Evolutionary conservation across 2,329 filamentous ascomycete species (phyloP).

Genomic region (Cytospora schulzeri): DNA sequence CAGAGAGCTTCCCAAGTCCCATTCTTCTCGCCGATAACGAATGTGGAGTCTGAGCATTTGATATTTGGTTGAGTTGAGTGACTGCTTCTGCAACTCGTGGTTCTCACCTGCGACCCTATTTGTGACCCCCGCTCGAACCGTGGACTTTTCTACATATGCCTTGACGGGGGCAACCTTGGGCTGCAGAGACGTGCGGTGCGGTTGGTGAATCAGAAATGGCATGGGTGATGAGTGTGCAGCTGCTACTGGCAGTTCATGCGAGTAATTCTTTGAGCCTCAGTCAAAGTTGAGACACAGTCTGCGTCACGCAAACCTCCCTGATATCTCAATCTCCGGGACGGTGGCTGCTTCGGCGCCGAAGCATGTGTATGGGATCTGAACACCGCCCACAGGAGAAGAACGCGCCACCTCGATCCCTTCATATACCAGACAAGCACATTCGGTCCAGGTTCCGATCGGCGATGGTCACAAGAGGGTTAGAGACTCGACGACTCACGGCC

Average conservation of each 20-base stretch:
- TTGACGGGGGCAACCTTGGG: too few relatives aligned
- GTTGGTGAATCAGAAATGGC: neutral
- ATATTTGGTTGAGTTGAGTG: neutral
- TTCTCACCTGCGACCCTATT: neutral
- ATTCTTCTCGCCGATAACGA: neutral
- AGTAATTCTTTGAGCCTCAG: neutral
- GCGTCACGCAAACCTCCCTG: slow-evolving; percentile 4
- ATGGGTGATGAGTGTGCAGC: neutral
- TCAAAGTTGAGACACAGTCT: slow-evolving; percentile 9
- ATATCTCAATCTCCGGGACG: slow-evolving; percentile 5
- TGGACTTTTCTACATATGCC: neutral
- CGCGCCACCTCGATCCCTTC: neutral
- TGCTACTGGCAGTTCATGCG: neutral
- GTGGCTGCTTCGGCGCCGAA: neutral
- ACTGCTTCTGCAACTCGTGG: neutral
- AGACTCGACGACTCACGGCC: neutral
- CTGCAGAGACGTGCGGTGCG: neutral
- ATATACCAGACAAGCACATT: neutral
- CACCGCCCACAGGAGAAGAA: too few relatives aligned
- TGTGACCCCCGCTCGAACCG: neutral
- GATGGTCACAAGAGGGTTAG: neutral
- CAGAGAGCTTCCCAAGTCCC: neutral
- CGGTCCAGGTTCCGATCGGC: neutral
- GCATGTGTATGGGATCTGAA: neutral
- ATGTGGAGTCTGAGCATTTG: neutral